phyloP scores from a whole-genome alignment of 768 basidiomycete genomes.

The Rhodotorula paludigena region DNA sequence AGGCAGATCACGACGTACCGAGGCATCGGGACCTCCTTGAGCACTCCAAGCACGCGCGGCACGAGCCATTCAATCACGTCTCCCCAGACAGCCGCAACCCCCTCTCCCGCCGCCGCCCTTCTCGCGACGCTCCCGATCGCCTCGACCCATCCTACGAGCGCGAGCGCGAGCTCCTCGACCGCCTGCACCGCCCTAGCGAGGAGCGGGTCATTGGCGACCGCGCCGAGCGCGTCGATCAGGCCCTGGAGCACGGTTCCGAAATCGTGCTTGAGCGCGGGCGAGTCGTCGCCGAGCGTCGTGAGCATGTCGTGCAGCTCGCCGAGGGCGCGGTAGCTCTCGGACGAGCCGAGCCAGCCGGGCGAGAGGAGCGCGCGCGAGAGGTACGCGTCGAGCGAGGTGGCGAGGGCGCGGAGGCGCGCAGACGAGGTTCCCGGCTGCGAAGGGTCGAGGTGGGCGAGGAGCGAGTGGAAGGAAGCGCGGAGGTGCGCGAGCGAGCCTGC shows the following conservation, averaged over 20 bases:
- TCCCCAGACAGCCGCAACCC: constrained; percentile 3
- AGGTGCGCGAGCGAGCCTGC: constrained; percentile 11
- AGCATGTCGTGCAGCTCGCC: neutral
- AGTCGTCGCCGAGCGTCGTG: neutral
- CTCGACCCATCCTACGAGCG: constrained; percentile 1
- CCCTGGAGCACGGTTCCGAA: neutral
- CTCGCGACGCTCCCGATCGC: neutral
- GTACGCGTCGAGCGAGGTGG: neutral
- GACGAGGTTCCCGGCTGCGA: neutral
- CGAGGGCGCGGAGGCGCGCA: neutral
- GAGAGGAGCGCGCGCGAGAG: constrained; percentile 2
- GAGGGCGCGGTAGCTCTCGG: neutral
- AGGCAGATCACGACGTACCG: constrained; percentile 4
- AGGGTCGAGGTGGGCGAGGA: constrained; percentile 5
- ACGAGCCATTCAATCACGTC: constrained; percentile 36
- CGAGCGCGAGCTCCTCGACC: neutral
- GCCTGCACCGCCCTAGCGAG: neutral
- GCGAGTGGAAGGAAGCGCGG: neutral
- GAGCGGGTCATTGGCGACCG: neutral
- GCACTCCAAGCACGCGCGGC: constrained; percentile 21
- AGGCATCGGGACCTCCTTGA: constrained; percentile 22
- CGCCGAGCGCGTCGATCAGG: neutral
- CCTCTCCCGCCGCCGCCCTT: neutral
- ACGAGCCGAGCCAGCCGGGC: constrained; percentile 4
- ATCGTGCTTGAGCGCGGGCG: neutral